These are phyloP conservation scores for Pelargonium myrrhifolium DNA, from an alignment of 441 rosid species.

Conservation along the genomic window DNA sequence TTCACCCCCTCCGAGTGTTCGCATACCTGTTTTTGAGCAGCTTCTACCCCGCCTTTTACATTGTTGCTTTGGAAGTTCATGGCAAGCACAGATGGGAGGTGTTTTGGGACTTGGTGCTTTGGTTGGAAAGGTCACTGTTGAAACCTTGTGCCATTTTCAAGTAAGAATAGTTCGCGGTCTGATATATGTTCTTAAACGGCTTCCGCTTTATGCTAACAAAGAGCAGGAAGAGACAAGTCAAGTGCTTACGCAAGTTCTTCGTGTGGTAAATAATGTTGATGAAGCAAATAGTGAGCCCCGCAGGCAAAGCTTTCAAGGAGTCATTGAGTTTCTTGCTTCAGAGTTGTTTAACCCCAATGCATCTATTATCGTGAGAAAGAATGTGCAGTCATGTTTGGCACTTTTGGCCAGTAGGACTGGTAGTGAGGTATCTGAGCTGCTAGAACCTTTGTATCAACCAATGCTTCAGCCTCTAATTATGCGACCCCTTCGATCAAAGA, in stretches of 20 bases:
- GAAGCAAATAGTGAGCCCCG: constrained; percentile 92
- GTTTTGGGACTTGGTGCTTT: constrained; percentile 95
- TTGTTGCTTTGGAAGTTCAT: constrained; percentile 89
- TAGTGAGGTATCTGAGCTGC: constrained; percentile 93
- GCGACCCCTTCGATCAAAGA: constrained; percentile 82
- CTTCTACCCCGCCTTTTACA: constrained; percentile 93
- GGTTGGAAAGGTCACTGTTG: constrained; percentile 97
- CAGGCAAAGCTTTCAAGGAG: constrained; percentile 83
- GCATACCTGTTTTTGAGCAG: constrained; percentile 93
- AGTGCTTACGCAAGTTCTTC: constrained; percentile 94
- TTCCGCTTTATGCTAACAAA: constrained; percentile 85
- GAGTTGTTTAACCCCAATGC: constrained; percentile 91
- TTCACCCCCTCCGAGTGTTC: constrained; percentile 88
- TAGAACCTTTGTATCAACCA: constrained; percentile 85
- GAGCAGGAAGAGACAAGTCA: constrained; percentile 98
- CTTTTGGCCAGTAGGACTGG: constrained; percentile 98
- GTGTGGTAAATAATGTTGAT: constrained; percentile 93
- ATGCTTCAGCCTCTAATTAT: constrained; percentile 84
- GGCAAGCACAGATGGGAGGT: constrained; percentile 99
- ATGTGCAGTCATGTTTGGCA: constrained; percentile 90
- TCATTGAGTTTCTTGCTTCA: constrained; percentile 81
- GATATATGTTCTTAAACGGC: constrained; percentile 86
- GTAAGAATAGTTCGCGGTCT: constrained; percentile 80
- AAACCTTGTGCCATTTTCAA: constrained; percentile 78
- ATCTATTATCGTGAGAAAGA: constrained; percentile 78